A percentile compares a stretch with the other conserved stretches of the same genome.
phyloP scores from a whole-genome alignment of 2,329 filamentous ascomycete species.

The Fusarium sp. region DNA sequence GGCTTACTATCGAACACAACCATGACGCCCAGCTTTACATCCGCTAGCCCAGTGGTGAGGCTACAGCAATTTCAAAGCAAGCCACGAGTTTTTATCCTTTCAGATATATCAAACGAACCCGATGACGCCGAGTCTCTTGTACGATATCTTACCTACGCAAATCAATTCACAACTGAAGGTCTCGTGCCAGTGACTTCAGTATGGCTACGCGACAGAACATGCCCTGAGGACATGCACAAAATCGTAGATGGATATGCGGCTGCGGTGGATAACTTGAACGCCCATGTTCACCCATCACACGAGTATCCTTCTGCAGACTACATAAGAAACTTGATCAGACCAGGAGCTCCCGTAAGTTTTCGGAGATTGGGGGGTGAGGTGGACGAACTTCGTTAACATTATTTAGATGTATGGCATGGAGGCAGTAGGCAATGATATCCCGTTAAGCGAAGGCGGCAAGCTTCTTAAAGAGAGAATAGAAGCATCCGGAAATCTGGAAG shows the following conservation, averaged over 20 bases:
- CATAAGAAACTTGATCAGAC: conserved; percentile 53
- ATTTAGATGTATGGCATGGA: conserved; percentile 46
- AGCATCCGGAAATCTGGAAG: conserved; percentile 11
- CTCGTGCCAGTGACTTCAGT: conserved; percentile 61
- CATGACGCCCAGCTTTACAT: background rate
- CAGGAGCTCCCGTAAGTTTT: conserved; percentile 47
- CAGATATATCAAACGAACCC: conserved; percentile 63
- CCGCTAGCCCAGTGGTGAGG: background rate
- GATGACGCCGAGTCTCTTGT: conserved; percentile 62
- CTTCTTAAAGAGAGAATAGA: conserved; percentile 56
- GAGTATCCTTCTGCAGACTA: conserved; percentile 58
- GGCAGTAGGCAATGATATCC: conserved; percentile 32
- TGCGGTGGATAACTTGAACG: conserved; percentile 63
- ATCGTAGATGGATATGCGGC: conserved; percentile 58
- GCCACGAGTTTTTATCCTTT: conserved; percentile 57
- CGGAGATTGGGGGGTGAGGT: no score
- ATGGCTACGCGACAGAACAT: conserved; percentile 59
- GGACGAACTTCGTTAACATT: no score
- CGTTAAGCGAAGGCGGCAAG: conserved; percentile 56
- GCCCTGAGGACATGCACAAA: conserved; percentile 56
- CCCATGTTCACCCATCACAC: conserved; percentile 60
- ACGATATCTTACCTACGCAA: conserved; percentile 61
- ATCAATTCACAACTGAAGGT: conserved; percentile 62
- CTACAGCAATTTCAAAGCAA: background rate
- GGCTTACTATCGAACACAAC: background rate